Percentiles rank a stretch among this genome's conserved stretches.
Evolutionary conservation across 495 filamentous ascomycete genomes (phyloP).

Genomic region (Usnea hakonensis): DNA sequence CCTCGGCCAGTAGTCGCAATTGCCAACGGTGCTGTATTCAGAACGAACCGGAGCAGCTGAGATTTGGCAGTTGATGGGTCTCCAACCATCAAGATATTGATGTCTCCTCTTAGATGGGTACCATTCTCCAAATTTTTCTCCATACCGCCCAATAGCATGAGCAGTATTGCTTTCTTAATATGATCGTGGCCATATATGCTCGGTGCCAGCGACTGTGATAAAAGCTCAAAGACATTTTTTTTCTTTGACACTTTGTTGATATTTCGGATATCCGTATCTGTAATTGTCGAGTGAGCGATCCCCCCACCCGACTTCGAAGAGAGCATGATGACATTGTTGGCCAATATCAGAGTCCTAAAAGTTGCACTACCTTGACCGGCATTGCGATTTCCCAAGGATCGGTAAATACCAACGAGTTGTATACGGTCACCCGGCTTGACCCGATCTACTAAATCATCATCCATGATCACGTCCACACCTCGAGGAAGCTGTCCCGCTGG

Average conservation of each 20-base stretch:
- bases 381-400: conserved; percentile 90
- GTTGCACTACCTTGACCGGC: conserved; percentile 76
- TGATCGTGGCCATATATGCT: conserved; percentile 97
- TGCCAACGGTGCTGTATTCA: conserved; percentile 93
- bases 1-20: conserved; percentile 97
- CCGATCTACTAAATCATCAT: conserved; percentile 92
- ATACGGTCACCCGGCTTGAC: conserved; percentile 95
- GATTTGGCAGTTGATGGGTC: conserved; percentile 99
- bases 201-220: conserved; percentile 94
- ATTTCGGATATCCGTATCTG: conserved; percentile 96
- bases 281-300: conserved; percentile 84
- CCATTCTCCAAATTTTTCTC: conserved; percentile 99
- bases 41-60: conserved; percentile 90
- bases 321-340: conserved; percentile 90
- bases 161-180: conserved; percentile 95
- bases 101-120: conserved; percentile 94
- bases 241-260: conserved; percentile 98
- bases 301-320: conserved; percentile 95
- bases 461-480: conserved; percentile 94
- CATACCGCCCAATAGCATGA: conserved; percentile 96
- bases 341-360: conserved; percentile 87
- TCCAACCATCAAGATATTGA: conserved; percentile 99
- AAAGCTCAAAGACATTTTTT: conserved; percentile 82
- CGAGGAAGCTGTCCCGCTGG: conserved; percentile 93
- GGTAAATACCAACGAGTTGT: conserved; percentile 89